Evolutionary conservation across 1,139 yeast genomes (phyloP).

Genomic region (Lodderomyces oxycetoniae): DNA sequence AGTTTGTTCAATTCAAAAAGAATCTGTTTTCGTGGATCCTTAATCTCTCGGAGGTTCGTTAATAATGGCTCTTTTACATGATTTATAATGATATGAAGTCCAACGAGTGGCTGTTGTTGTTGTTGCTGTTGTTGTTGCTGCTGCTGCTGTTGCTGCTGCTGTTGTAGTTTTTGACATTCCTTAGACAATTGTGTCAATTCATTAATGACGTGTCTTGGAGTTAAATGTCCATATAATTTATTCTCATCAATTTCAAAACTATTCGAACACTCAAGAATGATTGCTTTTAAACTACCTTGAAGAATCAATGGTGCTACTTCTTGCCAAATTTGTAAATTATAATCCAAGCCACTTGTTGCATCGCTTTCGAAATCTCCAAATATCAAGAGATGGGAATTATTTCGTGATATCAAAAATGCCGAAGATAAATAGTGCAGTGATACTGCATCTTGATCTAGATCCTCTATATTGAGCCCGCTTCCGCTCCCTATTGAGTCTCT

Average conservation of each 20-base stretch:
- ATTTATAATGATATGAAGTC: slow-evolving; percentile 55
- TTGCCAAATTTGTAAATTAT: slow-evolving; percentile 55
- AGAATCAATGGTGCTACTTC: slow-evolving; percentile 45
- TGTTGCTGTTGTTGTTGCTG: neutral
- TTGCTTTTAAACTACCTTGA: slow-evolving; percentile 37
- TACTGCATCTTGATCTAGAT: slow-evolving; percentile 6
- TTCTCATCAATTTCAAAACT: slow-evolving; percentile 40
- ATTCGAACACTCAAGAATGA: slow-evolving; percentile 77
- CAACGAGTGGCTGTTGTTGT: slow-evolving; percentile 30
- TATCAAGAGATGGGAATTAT: slow-evolving; percentile 32
- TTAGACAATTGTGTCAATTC: slow-evolving; percentile 47
- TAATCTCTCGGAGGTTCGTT: slow-evolving; percentile 11
- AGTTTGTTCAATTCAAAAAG: slow-evolving; percentile 43
- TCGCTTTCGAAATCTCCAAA: slow-evolving; percentile 88
- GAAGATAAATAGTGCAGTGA: slow-evolving; percentile 31
- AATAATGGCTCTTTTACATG: slow-evolving; percentile 62
- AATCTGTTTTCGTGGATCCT: slow-evolving; percentile 55
- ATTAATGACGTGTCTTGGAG: slow-evolving; percentile 56
- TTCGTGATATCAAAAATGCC: slow-evolving; percentile 43
- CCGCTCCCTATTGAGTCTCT: too few relatives aligned
- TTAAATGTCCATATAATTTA: slow-evolving; percentile 70
- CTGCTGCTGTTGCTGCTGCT: neutral
- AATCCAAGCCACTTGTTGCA: slow-evolving; percentile 33
- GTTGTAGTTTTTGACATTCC: slow-evolving; percentile 14
- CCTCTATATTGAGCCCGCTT: neutral